These are phyloP conservation scores for Chrysanthemum lavandulifolium DNA, from an alignment of 129 eudicot species.

Conservation along the genomic window DNA sequence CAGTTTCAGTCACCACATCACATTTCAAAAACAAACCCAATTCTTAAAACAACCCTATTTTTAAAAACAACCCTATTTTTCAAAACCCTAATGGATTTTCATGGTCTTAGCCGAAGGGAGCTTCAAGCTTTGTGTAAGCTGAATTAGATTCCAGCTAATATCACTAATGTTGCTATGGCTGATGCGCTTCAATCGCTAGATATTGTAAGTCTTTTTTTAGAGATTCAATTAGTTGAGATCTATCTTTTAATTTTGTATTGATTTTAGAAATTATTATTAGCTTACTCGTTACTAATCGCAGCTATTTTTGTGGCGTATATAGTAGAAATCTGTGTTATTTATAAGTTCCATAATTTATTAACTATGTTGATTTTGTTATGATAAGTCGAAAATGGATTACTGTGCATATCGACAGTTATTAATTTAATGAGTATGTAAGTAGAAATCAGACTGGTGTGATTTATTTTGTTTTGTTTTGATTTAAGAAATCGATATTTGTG, in stretches of 20 bases:
- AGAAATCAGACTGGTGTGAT: too few species aligned
- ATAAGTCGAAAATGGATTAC: too few species aligned
- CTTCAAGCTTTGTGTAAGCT: conserved; percentile 85
- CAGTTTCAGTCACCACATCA: conserved; percentile 17
- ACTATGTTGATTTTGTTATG: too few species aligned
- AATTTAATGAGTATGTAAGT: too few species aligned
- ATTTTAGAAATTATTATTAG: not conserved
- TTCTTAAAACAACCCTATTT: too few species aligned
- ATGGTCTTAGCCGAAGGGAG: conserved; percentile 62
- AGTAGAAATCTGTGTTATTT: too few species aligned
- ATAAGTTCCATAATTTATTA: too few species aligned
- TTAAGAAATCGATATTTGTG: not conserved
- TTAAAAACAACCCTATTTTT: conserved; percentile 3
- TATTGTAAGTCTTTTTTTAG: conserved; percentile 32
- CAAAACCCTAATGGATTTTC: conserved; percentile 54
- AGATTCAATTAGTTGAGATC: too few species aligned
- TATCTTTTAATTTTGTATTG: not conserved
- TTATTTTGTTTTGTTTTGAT: conserved; percentile 5
- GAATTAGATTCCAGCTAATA: conserved; percentile 82
- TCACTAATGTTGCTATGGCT: conserved; percentile 81
- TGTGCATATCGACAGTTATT: too few species aligned
- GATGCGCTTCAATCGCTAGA: conserved; percentile 66
- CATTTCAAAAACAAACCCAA: conserved; percentile 9
- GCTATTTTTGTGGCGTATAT: too few species aligned
- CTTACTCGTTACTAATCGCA: not conserved